Conservation (phyloP, 441 rosid species). For the Kokia cookei region DNA sequence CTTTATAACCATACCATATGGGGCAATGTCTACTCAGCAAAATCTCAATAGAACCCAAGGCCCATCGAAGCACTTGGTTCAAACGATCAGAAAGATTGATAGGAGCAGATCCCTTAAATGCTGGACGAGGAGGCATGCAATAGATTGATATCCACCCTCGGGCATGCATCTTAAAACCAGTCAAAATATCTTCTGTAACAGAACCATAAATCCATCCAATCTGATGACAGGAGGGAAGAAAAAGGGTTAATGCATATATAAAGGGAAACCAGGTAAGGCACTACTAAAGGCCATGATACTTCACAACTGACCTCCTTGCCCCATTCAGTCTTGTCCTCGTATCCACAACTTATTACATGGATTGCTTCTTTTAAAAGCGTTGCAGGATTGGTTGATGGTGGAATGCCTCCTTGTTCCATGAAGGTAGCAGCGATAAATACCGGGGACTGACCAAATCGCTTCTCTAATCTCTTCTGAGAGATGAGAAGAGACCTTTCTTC, state of each 20-base stretch:
- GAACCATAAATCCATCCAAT: conserved; percentile 99
- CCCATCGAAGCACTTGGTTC: conserved; percentile 99
- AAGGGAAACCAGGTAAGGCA: background rate
- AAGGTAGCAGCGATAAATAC: conserved; percentile 95
- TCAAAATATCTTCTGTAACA: conserved; percentile 94
- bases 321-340: conserved; percentile 98
- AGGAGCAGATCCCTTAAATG: conserved; percentile 98
- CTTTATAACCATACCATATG: conserved; percentile 92
- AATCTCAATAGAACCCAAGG: conserved; percentile 92
- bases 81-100: conserved; percentile 98
- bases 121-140: conserved; percentile 98
- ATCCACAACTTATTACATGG: conserved; percentile 97
- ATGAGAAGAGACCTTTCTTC: conserved; percentile 92
- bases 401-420: conserved; percentile 96
- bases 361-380: conserved; percentile 93
- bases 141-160: conserved; percentile 97
- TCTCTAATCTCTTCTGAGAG: conserved; percentile 93
- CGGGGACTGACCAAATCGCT: conserved; percentile 97
- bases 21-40: conserved; percentile 97
- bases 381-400: conserved; percentile 91
- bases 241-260: background rate
- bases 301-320: conserved; percentile 81
- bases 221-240: conserved; percentile 28
- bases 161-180: conserved; percentile 98
- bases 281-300: background rate